Evolutionary conservation across 495 filamentous ascomycete species (phyloP), one percentile per base, ranked within the genome.

Genomic region (Tuber borchii): DNA sequence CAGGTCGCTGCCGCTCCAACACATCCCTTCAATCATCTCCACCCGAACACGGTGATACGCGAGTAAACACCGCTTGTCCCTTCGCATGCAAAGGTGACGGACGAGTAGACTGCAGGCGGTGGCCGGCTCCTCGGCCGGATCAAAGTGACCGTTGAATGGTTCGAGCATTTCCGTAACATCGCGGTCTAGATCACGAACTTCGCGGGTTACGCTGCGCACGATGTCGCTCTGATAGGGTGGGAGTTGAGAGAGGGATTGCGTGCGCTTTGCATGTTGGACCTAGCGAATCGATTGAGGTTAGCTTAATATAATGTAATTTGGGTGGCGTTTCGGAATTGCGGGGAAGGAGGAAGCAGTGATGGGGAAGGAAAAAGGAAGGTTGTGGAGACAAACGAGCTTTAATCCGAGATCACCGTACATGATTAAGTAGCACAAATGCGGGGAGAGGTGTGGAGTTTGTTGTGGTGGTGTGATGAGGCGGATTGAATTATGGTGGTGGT

Each of bases 211-310:
- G 10, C 90, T 88, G 69, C 94, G 93, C 70, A 97, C 93, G 69
- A 97, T 88, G 83, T 98, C 95, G 16, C 93, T 91, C 83, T 97
- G 94, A 84, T 98, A 97, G 22, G 94, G 91, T 0, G 95, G 96
- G 19, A 99, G 90, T 83, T 96, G 90, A 26, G 90, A 84, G 61
- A 99, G 90, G 74, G 92, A 89, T 86, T 96, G 93, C 51, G 94
- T 97, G 78, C 96, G 90, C 87, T 98, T 98, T 83, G 95, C 96
- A 86, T 99, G 93, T 88, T 95, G 93, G 78, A 94, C 93, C 94
- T 97, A 80, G 73, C n/a, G 34, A 45, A 71, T 20, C 44, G n/a
- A 37, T n/a, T 73, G 22, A 19, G 46, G 42, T 31, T 74, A n/a
- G 73, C 51, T 68, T 75, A 34, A 70, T 31, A 73, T 74, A 48